phyloP scores from a whole-genome alignment of 257 asterid genomes.

The Paraleonurus japonicus region DNA sequence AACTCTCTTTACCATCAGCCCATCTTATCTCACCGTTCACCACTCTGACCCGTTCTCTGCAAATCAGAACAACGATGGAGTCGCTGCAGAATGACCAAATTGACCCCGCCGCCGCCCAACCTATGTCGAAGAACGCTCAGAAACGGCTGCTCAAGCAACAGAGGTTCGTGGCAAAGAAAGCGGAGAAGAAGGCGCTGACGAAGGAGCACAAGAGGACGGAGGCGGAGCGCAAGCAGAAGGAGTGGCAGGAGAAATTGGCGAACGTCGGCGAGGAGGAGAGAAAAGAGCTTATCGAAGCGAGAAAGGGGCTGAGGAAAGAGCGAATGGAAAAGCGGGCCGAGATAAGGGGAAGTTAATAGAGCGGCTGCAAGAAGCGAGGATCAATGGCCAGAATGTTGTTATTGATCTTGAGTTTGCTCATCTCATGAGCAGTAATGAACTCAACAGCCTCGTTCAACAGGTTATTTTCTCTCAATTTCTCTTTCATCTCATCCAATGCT shows the following conservation, averaged over 20 bases:
- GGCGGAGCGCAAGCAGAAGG: conserved; percentile 76
- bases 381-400: conserved; percentile 70
- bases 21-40: background rate
- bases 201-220: conserved; percentile 73
- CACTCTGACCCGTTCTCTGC: background rate
- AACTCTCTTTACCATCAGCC: conserved; percentile 15
- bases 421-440: conserved; percentile 69
- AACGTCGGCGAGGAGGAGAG: conserved; percentile 60
- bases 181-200: conserved; percentile 66
- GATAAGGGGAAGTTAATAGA: conserved; percentile 58
- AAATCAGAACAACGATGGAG: conserved; percentile 34
- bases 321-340: conserved; percentile 65
- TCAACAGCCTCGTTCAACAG: conserved; percentile 93
- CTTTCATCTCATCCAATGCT: background rate
- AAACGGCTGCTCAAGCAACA: conserved; percentile 80
- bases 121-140: conserved; percentile 75
- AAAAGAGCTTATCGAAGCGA: conserved; percentile 51
- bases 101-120: conserved; percentile 31
- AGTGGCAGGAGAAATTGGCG: conserved; percentile 75
- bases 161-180: conserved; percentile 74
- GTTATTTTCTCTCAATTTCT: conserved; percentile 26
- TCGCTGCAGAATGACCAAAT: conserved; percentile 37
- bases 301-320: conserved; percentile 54
- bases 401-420: conserved; percentile 81
- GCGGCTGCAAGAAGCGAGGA: conserved; percentile 59